Conservation (phyloP, 208 protist species). For the Crithidia expoeki region DNA sequence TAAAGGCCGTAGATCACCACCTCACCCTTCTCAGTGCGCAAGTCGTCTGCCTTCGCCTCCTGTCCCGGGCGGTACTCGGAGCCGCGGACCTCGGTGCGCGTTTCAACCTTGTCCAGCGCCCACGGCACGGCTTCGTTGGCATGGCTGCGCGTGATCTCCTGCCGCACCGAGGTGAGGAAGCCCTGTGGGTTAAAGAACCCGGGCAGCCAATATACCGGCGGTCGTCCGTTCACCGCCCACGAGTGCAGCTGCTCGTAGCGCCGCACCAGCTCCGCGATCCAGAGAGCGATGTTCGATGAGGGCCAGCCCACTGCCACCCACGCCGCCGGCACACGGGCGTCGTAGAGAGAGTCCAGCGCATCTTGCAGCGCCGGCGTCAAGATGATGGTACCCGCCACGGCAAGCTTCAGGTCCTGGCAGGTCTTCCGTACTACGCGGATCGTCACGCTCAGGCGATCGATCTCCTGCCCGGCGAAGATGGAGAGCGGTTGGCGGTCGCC, state of each 20-base stretch:
- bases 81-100: constrained; percentile 94
- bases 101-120: constrained; percentile 97
- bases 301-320: constrained; percentile 97
- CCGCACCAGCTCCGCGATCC: constrained; percentile 95
- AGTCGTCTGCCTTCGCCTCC: constrained; percentile 92
- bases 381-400: constrained; percentile 98
- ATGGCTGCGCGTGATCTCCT: constrained; percentile 96
- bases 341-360: constrained; percentile 95
- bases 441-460: constrained; percentile 93
- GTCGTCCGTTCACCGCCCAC: constrained; percentile 93
- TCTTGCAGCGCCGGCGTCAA: constrained; percentile 95
- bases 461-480: constrained; percentile 96
- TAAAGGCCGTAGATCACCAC: constrained; percentile 98
- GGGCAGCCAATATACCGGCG: constrained; percentile 96
- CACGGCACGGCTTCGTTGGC: constrained; percentile 91
- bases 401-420: constrained; percentile 94
- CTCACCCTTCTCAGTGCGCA: constrained; percentile 93
- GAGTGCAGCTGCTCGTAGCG: constrained; percentile 95
- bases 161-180: constrained; percentile 98
- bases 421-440: constrained; percentile 86
- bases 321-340: constrained; percentile 94
- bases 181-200: constrained; percentile 99
- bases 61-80: constrained; percentile 90
- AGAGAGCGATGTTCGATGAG: constrained; percentile 96
- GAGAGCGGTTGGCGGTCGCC: constrained; percentile 93